Percentiles rank a stretch among this genome's conserved stretches.
phyloP scores from a whole-genome alignment of 768 basidiomycete species.

The Collybiopsis confluens region DNA sequence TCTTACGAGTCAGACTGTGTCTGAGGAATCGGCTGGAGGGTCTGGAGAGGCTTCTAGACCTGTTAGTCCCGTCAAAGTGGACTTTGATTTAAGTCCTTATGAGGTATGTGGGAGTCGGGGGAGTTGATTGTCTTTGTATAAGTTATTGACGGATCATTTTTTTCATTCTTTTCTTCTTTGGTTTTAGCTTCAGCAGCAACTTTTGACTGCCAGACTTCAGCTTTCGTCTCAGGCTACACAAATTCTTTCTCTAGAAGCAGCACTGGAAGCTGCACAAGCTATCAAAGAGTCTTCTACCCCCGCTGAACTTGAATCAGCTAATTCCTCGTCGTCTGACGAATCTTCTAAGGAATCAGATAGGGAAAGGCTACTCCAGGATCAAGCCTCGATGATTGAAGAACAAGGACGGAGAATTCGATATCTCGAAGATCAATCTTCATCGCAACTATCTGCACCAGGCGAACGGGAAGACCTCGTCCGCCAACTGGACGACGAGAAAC shows the following conservation, averaged over 20 bases:
- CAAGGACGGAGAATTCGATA: conserved; percentile 72
- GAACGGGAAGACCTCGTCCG: conserved; percentile 53
- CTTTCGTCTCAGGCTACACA: conserved; percentile 79
- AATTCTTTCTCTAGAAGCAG: conserved; percentile 78
- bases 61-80: conserved; percentile 80
- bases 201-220: conserved; percentile 72
- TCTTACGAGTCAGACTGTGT: conserved; percentile 77
- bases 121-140: too few species aligned
- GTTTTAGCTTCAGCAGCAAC: conserved; percentile 77
- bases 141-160: too few species aligned
- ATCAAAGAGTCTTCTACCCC: background rate
- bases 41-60: conserved; percentile 67
- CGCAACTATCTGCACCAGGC: conserved; percentile 58
- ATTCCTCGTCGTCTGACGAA: conserved; percentile 54
- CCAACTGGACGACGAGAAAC: conserved; percentile 49
- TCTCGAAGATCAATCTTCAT: conserved; percentile 44
- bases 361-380: conserved; percentile 29
- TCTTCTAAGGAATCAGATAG: conserved; percentile 40
- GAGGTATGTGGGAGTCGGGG: too few species aligned
- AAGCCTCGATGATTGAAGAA: conserved; percentile 69
- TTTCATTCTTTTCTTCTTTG: background rate
- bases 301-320: conserved; percentile 40
- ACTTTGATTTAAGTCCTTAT: conserved; percentile 87
- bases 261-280: conserved; percentile 46
- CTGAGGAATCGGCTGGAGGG: conserved; percentile 44